Evolutionary conservation across 2,329 filamentous ascomycete species (phyloP).

Genomic region (Pseudocercospora pini-densiflorae): DNA sequence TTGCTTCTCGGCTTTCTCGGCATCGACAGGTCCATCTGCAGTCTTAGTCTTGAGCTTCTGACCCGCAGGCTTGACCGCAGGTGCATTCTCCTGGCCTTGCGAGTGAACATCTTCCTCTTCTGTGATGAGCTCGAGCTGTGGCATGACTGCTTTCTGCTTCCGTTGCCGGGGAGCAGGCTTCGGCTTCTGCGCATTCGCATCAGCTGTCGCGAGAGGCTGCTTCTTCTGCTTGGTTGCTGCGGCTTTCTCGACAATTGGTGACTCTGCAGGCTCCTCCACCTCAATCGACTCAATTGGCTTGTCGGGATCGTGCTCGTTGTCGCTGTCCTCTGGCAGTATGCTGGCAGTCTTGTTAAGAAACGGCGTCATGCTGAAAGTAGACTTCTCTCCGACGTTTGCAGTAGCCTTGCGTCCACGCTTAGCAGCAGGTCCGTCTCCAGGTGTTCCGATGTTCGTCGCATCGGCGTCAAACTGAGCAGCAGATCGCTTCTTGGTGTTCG

Average conservation of each 20-base stretch:
- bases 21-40: slow-evolving; percentile 44
- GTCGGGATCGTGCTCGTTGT: slow-evolving; percentile 38
- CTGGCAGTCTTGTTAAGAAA: slow-evolving; percentile 79
- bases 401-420: slow-evolving; percentile 56
- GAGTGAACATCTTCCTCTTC: slow-evolving; percentile 48
- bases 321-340: slow-evolving; percentile 49
- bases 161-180: slow-evolving; percentile 43
- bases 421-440: slow-evolving; percentile 51
- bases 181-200: slow-evolving; percentile 48
- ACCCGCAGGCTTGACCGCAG: slow-evolving; percentile 31
- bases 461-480: slow-evolving; percentile 52
- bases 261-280: slow-evolving; percentile 30
- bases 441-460: slow-evolving; percentile 53
- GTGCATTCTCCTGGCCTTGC: slow-evolving; percentile 44
- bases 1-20: slow-evolving; percentile 43
- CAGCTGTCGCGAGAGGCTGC: slow-evolving; percentile 50
- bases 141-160: slow-evolving; percentile 43
- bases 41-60: slow-evolving; percentile 48
- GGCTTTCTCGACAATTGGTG: slow-evolving; percentile 31
- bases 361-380: slow-evolving; percentile 89
- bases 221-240: slow-evolving; percentile 40
- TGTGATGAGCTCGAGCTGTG: slow-evolving; percentile 49
- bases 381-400: slow-evolving; percentile 75
- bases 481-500: slow-evolving; percentile 47
- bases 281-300: slow-evolving; percentile 35